Evolutionary conservation across 768 basidiomycete genomes (phyloP).

Genomic region (Boletus rubescentipes): DNA sequence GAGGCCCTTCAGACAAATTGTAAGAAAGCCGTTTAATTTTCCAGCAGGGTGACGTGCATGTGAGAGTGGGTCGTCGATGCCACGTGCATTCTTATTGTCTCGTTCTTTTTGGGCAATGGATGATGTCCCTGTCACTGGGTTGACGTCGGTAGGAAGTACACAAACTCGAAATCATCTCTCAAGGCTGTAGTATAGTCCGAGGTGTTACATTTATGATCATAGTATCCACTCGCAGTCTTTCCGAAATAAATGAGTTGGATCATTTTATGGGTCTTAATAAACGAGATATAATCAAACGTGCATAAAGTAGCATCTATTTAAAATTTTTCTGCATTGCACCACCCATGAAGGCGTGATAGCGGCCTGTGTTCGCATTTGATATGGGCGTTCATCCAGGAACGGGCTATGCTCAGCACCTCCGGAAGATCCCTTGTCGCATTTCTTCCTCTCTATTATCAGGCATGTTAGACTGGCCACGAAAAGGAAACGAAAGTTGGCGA

Average conservation of each 20-base stretch:
- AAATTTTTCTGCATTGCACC: too few relatives aligned
- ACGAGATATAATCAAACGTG: background rate
- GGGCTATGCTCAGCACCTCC: constrained; percentile 38
- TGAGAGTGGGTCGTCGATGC: background rate
- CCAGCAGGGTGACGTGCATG: too few relatives aligned
- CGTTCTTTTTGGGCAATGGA: background rate
- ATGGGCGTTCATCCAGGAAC: background rate
- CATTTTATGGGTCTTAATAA: background rate
- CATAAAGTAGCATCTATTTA: too few relatives aligned
- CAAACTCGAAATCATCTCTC: background rate
- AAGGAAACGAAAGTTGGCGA: constrained; percentile 1
- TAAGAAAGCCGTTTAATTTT: too few relatives aligned
- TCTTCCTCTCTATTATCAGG: constrained; percentile 62
- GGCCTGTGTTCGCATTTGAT: too few relatives aligned
- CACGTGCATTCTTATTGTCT: background rate
- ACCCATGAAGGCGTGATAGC: too few relatives aligned
- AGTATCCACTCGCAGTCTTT: background rate
- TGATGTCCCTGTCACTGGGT: background rate
- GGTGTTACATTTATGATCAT: background rate
- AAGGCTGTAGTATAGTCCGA: background rate
- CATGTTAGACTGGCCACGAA: constrained; percentile 1
- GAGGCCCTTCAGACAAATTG: too few relatives aligned
- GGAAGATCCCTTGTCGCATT: constrained; percentile 58
- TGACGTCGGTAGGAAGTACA: background rate
- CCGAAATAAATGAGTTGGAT: background rate